Evolutionary conservation across 352 stramenopile species (phyloP), one percentile per base, ranked within the genome.

Genomic region (Blastocystis sp.): DNA sequence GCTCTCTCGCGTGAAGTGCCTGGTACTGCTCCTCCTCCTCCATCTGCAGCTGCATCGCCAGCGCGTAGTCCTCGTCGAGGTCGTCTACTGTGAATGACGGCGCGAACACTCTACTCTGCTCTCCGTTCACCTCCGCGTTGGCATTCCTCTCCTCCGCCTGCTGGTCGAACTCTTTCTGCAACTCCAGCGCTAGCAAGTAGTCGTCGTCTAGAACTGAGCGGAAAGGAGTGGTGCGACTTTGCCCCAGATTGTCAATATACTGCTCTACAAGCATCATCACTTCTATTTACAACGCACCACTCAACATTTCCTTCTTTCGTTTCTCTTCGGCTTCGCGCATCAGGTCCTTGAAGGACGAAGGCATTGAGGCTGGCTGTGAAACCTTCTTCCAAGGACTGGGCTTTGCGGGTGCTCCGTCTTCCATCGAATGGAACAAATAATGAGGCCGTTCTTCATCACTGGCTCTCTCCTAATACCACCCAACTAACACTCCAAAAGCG

Each of bases 31-130:
- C 52, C 21, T 82, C 74, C 43, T 82, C 74, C 42, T 82, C 74
- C 21, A 69, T 57, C 28, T 82, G 74, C 1, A 82, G 34, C 28
- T 82, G 74, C 43, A 82, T 66, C 38, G 74, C 74, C n/a, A 82
- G 43, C 14, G 74, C 74, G 34, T 69, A 82, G 1, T 82, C 74
- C 17, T 82, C 74, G 28, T 62, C 48, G 2, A 45, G 21, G 24
- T 34, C 19, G 10, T 82, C 74, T 82, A 69, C 43, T 9, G 28
- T 62, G 48, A 48, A 42, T n/a, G 43, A n/a, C 43, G 10, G 11
- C 3, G 9, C 42, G 6, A 24, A 38, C 24, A n/a, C 42, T 69
- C 74, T 28, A 82, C 17, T 28, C 54, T 17, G 59, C 4, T 54
- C 28, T 81, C 38, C 38, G 21, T 10, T 17, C 14, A 9, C 9